Base-by-base conservation (phyloP, 164 flowering plant species). In the Hamamelis virginiana region DNA sequence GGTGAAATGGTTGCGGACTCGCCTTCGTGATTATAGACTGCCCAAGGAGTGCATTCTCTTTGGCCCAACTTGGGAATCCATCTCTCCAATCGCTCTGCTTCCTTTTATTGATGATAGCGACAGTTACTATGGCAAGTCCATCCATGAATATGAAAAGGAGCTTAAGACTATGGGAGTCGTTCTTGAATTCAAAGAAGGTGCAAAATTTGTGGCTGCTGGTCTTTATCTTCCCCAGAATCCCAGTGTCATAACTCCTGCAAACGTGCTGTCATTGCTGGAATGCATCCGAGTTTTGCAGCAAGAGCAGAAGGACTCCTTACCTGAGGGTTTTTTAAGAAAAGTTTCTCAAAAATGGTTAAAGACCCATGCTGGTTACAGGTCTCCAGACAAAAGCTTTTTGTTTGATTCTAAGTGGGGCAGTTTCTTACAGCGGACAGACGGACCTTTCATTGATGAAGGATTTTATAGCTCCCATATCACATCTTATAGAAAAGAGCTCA, bases 371-470 rank as follows among this genome's bases (percentile, higher is more conserved):
- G 96, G 91, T 41, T 87, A 83, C 55, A 72, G 55, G 64, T 57
- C 81, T 68, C 91, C 96, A 1, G 43, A 64, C 1, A 27, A 79
- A 70, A 79, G 87, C 66, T 68, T 85, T 58, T 23, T 90, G 46
- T 87, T 80, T 62, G 79, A 70, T 72, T 60, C 81, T 21, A 58
- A 72, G 4, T 84, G 82, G 83, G 71, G 25, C 23, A 56, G 64
- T 1, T 33, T 27, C 62, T 38, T 90, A 57, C 71, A 78, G 14
- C 64, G 10, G 28, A 76, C 66, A 1, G 96, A 90, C 72, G 96
- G 87, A 8, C 89, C 92, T 19, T 88, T 90, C 80, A 72, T 90
- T 43, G 87, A 85, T 71, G 88, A 82, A 70, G 69, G 27, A 2
- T 87, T 84, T 72, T 90, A 88, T 75, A 88, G 91, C 26, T 48